Base-by-base conservation (phyloP, 306 rosid species). In the Cucumis cinereus region DNA sequence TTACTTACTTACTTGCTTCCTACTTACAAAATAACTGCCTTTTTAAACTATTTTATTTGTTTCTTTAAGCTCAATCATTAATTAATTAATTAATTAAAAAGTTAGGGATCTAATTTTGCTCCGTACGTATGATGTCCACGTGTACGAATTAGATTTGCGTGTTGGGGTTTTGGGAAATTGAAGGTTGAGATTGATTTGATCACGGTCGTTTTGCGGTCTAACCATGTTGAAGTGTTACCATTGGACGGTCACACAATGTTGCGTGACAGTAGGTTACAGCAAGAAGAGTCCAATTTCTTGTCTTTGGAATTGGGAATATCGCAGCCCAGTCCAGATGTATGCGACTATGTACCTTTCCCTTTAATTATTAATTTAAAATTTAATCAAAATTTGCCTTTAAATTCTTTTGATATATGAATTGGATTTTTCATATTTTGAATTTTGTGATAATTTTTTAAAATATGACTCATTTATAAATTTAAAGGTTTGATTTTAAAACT, bases 231-330 rank as follows among this genome's bases (percentile, higher is more conserved):
- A 59, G 75, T 30, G 59, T 71, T 45, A 7, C 4, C 0, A 69
- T 43, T 70, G 75, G 75, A 70, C 75, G 75, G 75, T 47, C 57
- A 70, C 75, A 50, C 13, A 41, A 16, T 16, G 24, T 19, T 47
- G 36, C 75, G 16, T 23, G 58, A 70, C 75, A 70, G 75, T 47
- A 7, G 49, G 41, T 40, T 24, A 49, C 75, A 70, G 41, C 24
- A 35, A 36, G 15, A 35, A 16, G 43, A 33, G 45, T 33, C 69
- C 0, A 5, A 10, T 58, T 26, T 59, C 12, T 30, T 62, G 47
- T 33, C 23, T 33, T 62, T 62, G 24, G 45, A 16, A 62, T 62
- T 23, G 26, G 53, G 53, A 66, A 69, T 20, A 30, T 61, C 22
- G 30, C 40, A 24, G 10, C 10, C 9, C 59, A 13, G 69, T 61